Evolutionary conservation across 805 yeast genomes (phyloP).

Genomic region (Metschnikowia gelsemii): DNA sequence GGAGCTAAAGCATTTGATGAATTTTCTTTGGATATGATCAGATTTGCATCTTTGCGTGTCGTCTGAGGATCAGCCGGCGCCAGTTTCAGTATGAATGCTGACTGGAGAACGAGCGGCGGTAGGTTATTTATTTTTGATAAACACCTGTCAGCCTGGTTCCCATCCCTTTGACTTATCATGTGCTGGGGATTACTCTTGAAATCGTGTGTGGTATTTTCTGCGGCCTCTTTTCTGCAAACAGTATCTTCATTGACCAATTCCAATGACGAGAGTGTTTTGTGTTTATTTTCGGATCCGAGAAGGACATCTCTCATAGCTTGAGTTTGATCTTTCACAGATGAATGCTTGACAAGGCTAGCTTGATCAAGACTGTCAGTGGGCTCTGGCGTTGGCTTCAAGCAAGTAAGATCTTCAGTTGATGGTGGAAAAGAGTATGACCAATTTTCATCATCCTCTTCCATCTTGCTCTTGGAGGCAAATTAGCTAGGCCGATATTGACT

Average conservation of each 20-base stretch:
- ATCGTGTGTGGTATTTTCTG: no score
- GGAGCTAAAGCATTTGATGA: constrained; percentile 14
- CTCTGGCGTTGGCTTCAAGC: neutral
- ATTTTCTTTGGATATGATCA: constrained; percentile 28
- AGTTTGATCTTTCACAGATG: neutral
- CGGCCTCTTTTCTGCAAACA: no score
- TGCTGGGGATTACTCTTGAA: no score
- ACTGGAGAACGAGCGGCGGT: constrained; percentile 24
- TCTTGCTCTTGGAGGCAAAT: neutral
- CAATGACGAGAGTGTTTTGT: no score
- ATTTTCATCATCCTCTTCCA: constrained; percentile 40
- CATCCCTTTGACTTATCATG: no score
- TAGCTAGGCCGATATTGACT: neutral
- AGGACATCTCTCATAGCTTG: no score
- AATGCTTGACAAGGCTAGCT: no score
- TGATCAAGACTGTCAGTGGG: no score
- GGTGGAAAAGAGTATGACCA: constrained; percentile 44
- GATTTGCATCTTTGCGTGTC: constrained; percentile 50
- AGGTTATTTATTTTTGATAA: neutral
- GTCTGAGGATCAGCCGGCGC: constrained; percentile 54
- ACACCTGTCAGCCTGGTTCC: no score
- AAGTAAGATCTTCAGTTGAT: constrained; percentile 32
- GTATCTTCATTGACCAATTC: no score
- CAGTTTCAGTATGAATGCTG: constrained; percentile 40
- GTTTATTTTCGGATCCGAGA: no score